Evolutionary conservation across 2,329 filamentous ascomycete genomes (phyloP).

Genomic region (Apiospora koreana): DNA sequence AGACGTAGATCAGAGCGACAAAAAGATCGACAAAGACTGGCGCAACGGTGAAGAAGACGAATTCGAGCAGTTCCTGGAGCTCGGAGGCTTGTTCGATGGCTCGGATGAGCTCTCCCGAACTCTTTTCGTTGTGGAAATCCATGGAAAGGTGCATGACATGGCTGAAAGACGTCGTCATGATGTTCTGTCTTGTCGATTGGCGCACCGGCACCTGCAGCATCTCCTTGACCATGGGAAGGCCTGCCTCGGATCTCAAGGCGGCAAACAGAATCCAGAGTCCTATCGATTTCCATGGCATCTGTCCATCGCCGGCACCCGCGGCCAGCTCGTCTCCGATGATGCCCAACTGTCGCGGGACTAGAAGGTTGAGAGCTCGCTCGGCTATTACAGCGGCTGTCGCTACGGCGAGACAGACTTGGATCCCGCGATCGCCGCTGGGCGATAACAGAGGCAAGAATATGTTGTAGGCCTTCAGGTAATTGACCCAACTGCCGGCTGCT

Average conservation of each 20-base stretch:
- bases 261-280: constrained; percentile 11
- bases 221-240: constrained; percentile 1
- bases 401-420: constrained; percentile 30
- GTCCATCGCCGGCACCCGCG: constrained; percentile 19
- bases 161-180: constrained; percentile 63
- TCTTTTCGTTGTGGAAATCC: constrained; percentile 69
- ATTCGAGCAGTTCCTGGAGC: constrained; percentile 60
- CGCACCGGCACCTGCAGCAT: constrained; percentile 46
- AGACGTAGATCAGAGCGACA: constrained; percentile 62
- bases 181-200: constrained; percentile 57
- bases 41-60: constrained; percentile 57
- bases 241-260: background rate
- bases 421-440: constrained; percentile 31
- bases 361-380: constrained; percentile 29
- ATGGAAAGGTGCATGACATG: constrained; percentile 71
- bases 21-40: constrained; percentile 65
- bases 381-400: constrained; percentile 25
- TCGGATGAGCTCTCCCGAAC: constrained; percentile 64
- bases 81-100: constrained; percentile 65
- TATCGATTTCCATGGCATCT: constrained; percentile 15
- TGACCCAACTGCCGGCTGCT: constrained; percentile 24
- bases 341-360: constrained; percentile 35
- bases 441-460: constrained; percentile 30
- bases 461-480: constrained; percentile 17
- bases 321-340: constrained; percentile 31